phyloP scores from a whole-genome alignment of 2,329 filamentous ascomycete species.

The Aureobasidium sp. region DNA sequence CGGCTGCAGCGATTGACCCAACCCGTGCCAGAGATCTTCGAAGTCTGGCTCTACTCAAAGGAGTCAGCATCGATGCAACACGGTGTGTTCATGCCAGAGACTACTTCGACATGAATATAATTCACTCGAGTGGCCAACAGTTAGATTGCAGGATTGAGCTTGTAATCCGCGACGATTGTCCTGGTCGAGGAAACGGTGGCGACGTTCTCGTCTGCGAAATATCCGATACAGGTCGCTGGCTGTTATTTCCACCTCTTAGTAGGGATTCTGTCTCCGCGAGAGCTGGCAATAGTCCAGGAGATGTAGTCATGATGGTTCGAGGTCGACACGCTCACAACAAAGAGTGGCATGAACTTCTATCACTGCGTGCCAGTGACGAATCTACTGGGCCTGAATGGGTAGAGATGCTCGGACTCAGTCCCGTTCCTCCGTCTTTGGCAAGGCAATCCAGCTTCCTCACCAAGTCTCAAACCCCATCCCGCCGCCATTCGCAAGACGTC shows the following conservation, averaged over 20 bases:
- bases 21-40: conserved; percentile 70
- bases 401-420: conserved; percentile 63
- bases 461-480: conserved; percentile 11
- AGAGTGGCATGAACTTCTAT: conserved; percentile 78
- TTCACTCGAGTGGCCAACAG: conserved; percentile 82
- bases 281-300: conserved; percentile 58
- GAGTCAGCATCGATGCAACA: conserved; percentile 62
- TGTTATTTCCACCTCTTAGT: conserved; percentile 85
- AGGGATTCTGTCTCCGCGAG: conserved; percentile 68
- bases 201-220: conserved; percentile 90
- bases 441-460: conserved; percentile 44
- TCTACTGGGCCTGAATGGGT: conserved; percentile 80
- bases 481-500: neutral
- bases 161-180: conserved; percentile 69
- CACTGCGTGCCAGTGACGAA: conserved; percentile 66
- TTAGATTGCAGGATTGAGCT: conserved; percentile 85
- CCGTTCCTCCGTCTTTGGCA: conserved; percentile 51
- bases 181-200: conserved; percentile 57
- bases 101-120: conserved; percentile 74
- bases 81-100: conserved; percentile 85
- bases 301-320: conserved; percentile 81
- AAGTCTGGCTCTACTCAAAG: conserved; percentile 62
- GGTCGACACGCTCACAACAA: conserved; percentile 52
- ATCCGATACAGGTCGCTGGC: conserved; percentile 66
- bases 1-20: conserved; percentile 73